Base-by-base conservation (phyloP, 768 basidiomycete species). In the Filobasidium floriforme region DNA sequence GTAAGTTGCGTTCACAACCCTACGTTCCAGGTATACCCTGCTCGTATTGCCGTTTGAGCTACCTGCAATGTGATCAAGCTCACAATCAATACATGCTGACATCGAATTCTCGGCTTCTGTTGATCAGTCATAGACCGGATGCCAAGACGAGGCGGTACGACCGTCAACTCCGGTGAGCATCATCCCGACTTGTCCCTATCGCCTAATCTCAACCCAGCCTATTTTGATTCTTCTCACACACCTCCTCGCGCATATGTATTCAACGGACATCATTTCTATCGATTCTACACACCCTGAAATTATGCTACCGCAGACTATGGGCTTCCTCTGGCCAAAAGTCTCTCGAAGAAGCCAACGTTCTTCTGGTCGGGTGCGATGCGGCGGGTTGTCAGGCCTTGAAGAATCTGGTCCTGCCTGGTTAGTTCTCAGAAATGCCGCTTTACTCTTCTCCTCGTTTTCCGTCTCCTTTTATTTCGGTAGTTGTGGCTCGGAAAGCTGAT, bases 391-490 rank as follows among this genome's bases (percentile, higher is more conserved):
- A 90, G 59, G 85, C 90, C 70, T 83, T 99, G 64, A 98, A 99
- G 83, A 98, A 98, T 75, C 87, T 98, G 68, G 92, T 98, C 44
- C 85, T 98, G 9, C 96, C 96, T 1, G 94, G 81, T 81, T 7
- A 54, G 75, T 51, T 1, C 12, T 40, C 41, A 29, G 1, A 28
- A 29, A 19, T 46, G 5, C 7, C 1, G 22, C 41, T 12, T 40
- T 51, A 28, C 29, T 32, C 18, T 19, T n/a, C 10, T 59, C 19
- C 63, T n/a, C 28, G 18, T 41, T 3, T 40, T n/a, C 12, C 32
- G 59, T 19, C 37, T 11, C 10, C 7, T 28, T n/a, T n/a, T n/a
- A n/a, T n/a, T n/a, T n/a, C n/a, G n/a, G n/a, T n/a, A n/a, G n/a
- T n/a, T n/a, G n/a, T n/a, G n/a, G n/a, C n/a, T n/a, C n/a, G 32